Percentiles rank a stretch among this genome's conserved stretches.
Conservation (phyloP, 148 eudicot species). For the Dysphania ambrosioides region DNA sequence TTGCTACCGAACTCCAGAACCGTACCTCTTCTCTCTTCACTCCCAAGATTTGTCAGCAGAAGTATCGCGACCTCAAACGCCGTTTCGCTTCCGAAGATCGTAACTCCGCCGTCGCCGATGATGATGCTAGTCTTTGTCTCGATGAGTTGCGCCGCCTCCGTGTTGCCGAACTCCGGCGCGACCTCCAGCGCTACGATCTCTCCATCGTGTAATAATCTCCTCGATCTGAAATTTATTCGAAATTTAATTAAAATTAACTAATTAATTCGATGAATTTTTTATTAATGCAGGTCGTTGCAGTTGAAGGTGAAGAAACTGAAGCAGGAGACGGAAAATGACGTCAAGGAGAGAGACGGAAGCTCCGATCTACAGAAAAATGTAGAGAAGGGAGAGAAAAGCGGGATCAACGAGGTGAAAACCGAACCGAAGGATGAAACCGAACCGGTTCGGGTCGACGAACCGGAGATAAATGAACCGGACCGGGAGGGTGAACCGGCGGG, state of each 20-base stretch:
- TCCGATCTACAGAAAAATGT: not conserved
- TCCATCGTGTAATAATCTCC: constrained; percentile 51
- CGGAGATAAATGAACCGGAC: not conserved
- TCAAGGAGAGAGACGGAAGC: not conserved
- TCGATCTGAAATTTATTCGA: not conserved
- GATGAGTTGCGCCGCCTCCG: constrained; percentile 51
- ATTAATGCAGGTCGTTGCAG: constrained; percentile 49
- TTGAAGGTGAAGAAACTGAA: constrained; percentile 60
- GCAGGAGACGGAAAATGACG: constrained; percentile 45
- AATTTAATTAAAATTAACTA: not conserved
- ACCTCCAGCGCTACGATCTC: constrained; percentile 50
- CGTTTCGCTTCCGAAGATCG: constrained; percentile 33
- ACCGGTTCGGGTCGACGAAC: constrained; percentile 23
- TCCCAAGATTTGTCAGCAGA: constrained; percentile 37
- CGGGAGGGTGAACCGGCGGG: constrained; percentile 23
- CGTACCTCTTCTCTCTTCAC: constrained; percentile 37
- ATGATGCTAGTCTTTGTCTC: constrained; percentile 37
- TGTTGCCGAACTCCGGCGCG: constrained; percentile 50
- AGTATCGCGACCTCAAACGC: constrained; percentile 47
- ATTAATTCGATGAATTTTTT: too few relatives aligned
- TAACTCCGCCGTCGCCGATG: constrained; percentile 12
- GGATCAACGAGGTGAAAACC: not conserved
- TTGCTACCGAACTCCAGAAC: constrained; percentile 45
- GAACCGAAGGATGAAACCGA: not conserved
- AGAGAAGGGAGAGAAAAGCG: not conserved